Evolutionary conservation across 495 filamentous ascomycete species (phyloP).

Genomic region (Penicillium cosmopolitanum): DNA sequence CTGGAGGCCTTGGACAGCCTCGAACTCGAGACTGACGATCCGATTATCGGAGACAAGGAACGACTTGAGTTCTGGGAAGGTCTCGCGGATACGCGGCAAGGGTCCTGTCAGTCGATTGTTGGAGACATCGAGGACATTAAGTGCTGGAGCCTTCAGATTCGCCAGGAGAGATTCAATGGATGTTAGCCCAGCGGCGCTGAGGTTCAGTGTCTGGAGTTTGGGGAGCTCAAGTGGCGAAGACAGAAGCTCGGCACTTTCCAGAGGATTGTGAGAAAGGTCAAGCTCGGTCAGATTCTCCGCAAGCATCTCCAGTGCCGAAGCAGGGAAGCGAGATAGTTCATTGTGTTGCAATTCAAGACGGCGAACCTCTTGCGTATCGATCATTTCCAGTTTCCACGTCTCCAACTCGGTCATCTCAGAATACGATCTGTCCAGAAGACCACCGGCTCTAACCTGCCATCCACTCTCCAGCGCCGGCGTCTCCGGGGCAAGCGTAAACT

Average conservation of each 20-base stretch:
- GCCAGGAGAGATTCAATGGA: slow-evolving; percentile 63
- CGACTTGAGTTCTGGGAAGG: slow-evolving; percentile 67
- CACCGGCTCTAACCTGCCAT: slow-evolving; percentile 71
- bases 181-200: slow-evolving; percentile 69
- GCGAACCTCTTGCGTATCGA: slow-evolving; percentile 50
- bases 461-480: slow-evolving; percentile 35
- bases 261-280: slow-evolving; percentile 78
- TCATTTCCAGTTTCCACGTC: slow-evolving; percentile 46
- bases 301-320: slow-evolving; percentile 64
- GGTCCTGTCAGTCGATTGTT: slow-evolving; percentile 71
- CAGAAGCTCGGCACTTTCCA: slow-evolving; percentile 64
- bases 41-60: slow-evolving; percentile 78
- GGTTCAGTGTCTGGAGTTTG: slow-evolving; percentile 71
- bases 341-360: slow-evolving; percentile 77
- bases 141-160: slow-evolving; percentile 67
- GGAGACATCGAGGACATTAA: slow-evolving; percentile 77
- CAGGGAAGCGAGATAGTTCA: slow-evolving; percentile 67
- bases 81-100: slow-evolving; percentile 59
- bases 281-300: slow-evolving; percentile 70
- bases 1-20: slow-evolving; percentile 72
- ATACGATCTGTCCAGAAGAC: slow-evolving; percentile 73
- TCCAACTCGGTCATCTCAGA: slow-evolving; percentile 59
- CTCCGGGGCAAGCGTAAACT: slow-evolving; percentile 50
- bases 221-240: slow-evolving; percentile 66
- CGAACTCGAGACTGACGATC: slow-evolving; percentile 70